Evolutionary conservation across 495 filamentous ascomycete species (phyloP).

Genomic region (Pyrenula aspistea): DNA sequence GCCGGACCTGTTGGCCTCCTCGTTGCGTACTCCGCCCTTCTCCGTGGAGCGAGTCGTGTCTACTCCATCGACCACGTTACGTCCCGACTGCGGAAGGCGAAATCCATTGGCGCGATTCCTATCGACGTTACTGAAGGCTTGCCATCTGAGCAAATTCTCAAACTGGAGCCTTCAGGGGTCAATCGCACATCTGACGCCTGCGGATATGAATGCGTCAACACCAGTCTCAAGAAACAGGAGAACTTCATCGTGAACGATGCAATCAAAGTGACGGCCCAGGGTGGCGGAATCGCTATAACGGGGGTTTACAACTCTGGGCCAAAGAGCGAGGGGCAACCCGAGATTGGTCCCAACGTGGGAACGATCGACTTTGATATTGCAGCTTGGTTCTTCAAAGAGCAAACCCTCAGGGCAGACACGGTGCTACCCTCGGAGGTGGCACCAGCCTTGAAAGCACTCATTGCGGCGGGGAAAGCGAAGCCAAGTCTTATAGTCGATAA

Average conservation of each 20-base stretch:
- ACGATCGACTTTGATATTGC: neutral
- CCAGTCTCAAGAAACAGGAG: neutral
- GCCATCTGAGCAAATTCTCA: conserved; percentile 6
- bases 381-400: neutral
- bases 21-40: conserved; percentile 22
- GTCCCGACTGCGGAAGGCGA: conserved; percentile 3
- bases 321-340: neutral
- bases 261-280: neutral
- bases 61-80: conserved; percentile 10
- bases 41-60: conserved; percentile 21
- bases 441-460: conserved; percentile 41
- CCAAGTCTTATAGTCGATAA: conserved; percentile 47
- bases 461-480: conserved; percentile 42
- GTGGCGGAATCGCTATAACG: neutral
- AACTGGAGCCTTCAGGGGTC: conserved; percentile 5
- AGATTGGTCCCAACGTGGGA: neutral
- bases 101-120: conserved; percentile 5
- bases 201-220: conserved; percentile 12
- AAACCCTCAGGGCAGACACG: neutral
- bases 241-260: neutral
- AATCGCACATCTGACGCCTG: conserved; percentile 1
- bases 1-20: conserved; percentile 26
- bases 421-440: neutral
- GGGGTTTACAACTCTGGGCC: neutral
- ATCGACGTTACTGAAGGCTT: conserved; percentile 2